Base-by-base conservation (phyloP, 495 filamentous ascomycete species). In the Parathielavia hyrcaniae region DNA sequence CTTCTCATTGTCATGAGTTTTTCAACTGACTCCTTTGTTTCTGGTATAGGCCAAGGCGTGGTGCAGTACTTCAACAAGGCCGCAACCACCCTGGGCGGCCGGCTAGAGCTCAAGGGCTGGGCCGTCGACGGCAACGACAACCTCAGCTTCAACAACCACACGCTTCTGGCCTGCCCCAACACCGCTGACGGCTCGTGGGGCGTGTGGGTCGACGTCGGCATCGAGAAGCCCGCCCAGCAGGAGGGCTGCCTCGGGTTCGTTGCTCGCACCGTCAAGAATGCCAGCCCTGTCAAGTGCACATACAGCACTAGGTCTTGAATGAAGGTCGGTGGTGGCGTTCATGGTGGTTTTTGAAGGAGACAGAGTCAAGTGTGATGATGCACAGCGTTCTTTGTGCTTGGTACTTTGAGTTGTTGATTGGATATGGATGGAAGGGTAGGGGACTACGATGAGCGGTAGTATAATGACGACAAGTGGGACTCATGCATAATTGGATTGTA, bases 131-230 rank as follows among this genome's bases (percentile, higher is more conserved):
- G 61, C 43, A 55, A 70, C 52, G 69, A 69, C 50, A 68, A 79
- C 62, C 65, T 82, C 22, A 66, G 63, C 32, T 75, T 81, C 57
- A 69, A 66, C 54, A 76, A 73, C 19, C 67, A 57, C 7, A 67
- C 71, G 36, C 69, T 78, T 52, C 68, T 77, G 46, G 78, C 78
- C 16, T 82, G 78, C 68, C 78, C 78, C 46, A 72, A 73, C 66
- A 46, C 58, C 44, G 22, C 44, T 39, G 72, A 77, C 53, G 71
- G 74, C 38, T 69, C 75, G 16, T 82, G 72, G 73, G 74, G 69
- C 61, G 67, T 82, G 53, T 80, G 78, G 78, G 71, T 74, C 30
- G 57, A 62, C 13, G 64, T 67, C 35, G 77, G 75, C 12, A 57
- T 75, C 34, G 43, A 61, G 1, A 70, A 76, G 64, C 79, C 78